phyloP scores from a whole-genome alignment of 345 rosid species.

The Leavenworthia alabamica region DNA sequence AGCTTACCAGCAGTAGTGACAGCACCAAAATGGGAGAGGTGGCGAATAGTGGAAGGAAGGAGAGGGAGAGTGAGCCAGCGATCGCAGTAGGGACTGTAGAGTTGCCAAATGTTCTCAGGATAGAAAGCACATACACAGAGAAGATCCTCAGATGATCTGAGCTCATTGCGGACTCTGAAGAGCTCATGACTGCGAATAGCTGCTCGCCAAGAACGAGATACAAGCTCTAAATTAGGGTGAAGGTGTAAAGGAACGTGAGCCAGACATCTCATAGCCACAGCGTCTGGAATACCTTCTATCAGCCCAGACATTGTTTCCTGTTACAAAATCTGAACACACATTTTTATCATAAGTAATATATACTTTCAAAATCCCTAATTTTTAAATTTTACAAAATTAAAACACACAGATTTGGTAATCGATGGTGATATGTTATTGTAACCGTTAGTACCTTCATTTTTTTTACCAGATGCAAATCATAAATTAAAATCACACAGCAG shows the following conservation, averaged over 20 bases:
- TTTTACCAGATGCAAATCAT: too few species aligned
- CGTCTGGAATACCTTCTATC: constrained; percentile 89
- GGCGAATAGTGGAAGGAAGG: constrained; percentile 80
- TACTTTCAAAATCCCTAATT: too few species aligned
- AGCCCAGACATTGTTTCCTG: constrained; percentile 58
- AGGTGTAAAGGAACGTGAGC: constrained; percentile 73
- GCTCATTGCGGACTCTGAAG: constrained; percentile 65
- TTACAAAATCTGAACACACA: background rate
- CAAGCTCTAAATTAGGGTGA: constrained; percentile 78
- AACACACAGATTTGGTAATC: too few species aligned
- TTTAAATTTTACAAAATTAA: too few species aligned
- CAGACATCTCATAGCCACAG: constrained; percentile 88
- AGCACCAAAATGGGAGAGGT: constrained; percentile 77
- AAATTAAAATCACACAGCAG: too few species aligned
- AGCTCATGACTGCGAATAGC: constrained; percentile 69
- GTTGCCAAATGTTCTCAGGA: constrained; percentile 94
- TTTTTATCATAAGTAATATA: background rate
- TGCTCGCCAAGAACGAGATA: constrained; percentile 87
- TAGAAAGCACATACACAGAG: constrained; percentile 84
- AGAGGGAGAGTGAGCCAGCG: constrained; percentile 88
- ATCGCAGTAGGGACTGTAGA: constrained; percentile 71
- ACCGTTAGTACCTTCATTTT: too few species aligned
- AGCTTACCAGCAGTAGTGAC: constrained; percentile 61
- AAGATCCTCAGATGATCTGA: constrained; percentile 59
- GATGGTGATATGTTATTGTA: too few species aligned